Percentiles rank a stretch among this genome's conserved stretches.
These are phyloP conservation scores for Globisporangium paddicum DNA, from an alignment of 352 stramenopile species.

Conservation along the genomic window DNA sequence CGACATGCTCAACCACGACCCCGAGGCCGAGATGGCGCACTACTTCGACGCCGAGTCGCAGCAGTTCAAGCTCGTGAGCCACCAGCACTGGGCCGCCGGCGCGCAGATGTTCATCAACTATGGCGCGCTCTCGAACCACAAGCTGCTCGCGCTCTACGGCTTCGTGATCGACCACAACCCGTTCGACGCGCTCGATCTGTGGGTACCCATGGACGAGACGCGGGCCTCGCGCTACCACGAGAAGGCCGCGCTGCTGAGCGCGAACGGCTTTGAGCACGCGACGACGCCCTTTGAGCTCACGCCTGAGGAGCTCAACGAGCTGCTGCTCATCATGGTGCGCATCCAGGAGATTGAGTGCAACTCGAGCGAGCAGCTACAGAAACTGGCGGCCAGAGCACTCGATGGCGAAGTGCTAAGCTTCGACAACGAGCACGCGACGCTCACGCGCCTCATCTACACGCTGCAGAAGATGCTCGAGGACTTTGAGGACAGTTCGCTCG, in stretches of 20 bases:
- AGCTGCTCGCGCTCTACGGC: slow-evolving; percentile 73
- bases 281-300: slow-evolving; percentile 63
- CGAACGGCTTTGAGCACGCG: slow-evolving; percentile 56
- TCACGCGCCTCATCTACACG: slow-evolving; percentile 56
- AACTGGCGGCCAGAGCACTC: slow-evolving; percentile 34
- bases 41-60: slow-evolving; percentile 47
- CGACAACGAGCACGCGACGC: slow-evolving; percentile 44
- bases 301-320: slow-evolving; percentile 52
- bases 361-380: slow-evolving; percentile 31
- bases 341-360: slow-evolving; percentile 63
- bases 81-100: slow-evolving; percentile 69
- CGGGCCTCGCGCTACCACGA: slow-evolving; percentile 37
- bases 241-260: slow-evolving; percentile 39
- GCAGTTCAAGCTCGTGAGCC: slow-evolving; percentile 58
- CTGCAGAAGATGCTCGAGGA: slow-evolving; percentile 55
- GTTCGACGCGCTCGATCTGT: slow-evolving; percentile 71
- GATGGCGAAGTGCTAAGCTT: slow-evolving; percentile 49
- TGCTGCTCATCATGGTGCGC: slow-evolving; percentile 55
- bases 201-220: slow-evolving; percentile 55
- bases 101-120: slow-evolving; percentile 82
- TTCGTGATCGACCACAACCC: slow-evolving; percentile 69
- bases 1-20: slow-evolving; percentile 85
- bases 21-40: slow-evolving; percentile 68
- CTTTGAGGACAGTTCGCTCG: slow-evolving; percentile 31
- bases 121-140: slow-evolving; percentile 77